Percentiles rank a stretch among this genome's conserved stretches.
Evolutionary conservation across 495 filamentous ascomycete species (phyloP).

Genomic region (Polyplosphaeria fusca): DNA sequence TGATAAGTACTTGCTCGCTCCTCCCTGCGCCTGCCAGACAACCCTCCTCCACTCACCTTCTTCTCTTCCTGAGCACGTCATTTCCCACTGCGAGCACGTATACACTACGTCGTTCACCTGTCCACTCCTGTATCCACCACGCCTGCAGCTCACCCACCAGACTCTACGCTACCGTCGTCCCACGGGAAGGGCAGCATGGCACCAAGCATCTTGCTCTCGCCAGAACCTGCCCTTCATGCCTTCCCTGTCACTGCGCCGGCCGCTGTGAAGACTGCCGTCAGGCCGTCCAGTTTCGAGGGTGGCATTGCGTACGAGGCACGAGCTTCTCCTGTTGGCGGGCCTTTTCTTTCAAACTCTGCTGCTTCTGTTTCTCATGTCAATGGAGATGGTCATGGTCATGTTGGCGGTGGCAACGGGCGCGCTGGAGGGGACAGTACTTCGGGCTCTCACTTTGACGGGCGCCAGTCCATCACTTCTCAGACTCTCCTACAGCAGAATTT

Average conservation of each 20-base stretch:
- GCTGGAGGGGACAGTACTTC: not conserved
- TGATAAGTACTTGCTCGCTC: not conserved
- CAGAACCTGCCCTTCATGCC: not conserved
- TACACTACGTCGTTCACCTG: not conserved
- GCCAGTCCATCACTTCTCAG: slow-evolving; percentile 14
- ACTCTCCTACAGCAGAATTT: slow-evolving; percentile 15
- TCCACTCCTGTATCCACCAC: not conserved
- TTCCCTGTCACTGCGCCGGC: not conserved
- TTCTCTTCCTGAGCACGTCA: not conserved
- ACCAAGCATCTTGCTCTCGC: slow-evolving; percentile 7
- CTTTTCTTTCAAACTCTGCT: slow-evolving; percentile 9
- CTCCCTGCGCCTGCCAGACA: not conserved
- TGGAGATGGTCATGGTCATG: slow-evolving; percentile 7
- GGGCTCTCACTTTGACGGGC: slow-evolving; percentile 6
- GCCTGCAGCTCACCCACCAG: not conserved
- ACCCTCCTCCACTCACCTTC: not conserved
- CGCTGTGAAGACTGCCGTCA: not conserved
- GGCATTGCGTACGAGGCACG: slow-evolving; percentile 14
- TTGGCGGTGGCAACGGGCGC: not conserved
- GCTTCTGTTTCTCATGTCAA: slow-evolving; percentile 15
- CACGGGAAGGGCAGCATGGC: not conserved
- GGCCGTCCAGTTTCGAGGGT: not conserved
- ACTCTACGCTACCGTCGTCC: not conserved
- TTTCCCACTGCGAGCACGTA: not conserved
- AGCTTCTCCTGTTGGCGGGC: slow-evolving; percentile 5